Evolutionary conservation across 225 moss, liverwort and hornwort genomes (phyloP), one percentile per base, ranked within the genome.

Genomic region (Ulota crispa): DNA sequence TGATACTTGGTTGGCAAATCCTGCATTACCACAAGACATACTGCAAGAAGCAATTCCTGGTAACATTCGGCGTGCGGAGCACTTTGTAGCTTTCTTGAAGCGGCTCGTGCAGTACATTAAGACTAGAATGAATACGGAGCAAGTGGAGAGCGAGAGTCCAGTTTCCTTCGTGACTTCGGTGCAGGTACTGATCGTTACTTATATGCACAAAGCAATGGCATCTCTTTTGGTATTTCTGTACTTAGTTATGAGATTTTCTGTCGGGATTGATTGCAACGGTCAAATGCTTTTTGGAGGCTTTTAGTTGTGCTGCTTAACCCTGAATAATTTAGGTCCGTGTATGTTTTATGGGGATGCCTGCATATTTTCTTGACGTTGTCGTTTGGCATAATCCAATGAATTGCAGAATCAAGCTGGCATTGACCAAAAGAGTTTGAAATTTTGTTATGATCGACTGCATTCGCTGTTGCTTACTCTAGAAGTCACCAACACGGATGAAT

Each of bases 101-200:
- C 89, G 98, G 43, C 87, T 99, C 60, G 93, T 99, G 76, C 95
- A 95, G 77, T 99, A 99, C 60, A 85, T 99, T 31, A 94, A 87
- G 68, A 88, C 86, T 45, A 92, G 94, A 53, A 89, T 99, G 84
- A 91, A 78, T 47, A 96, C 93, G 20, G 92, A 94, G 82, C 92
- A 93, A 88, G 99, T 99, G 72, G 96, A 99, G 89, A 99, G 96
- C 77, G 96, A 99, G 90, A 94, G 99, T 67, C 96, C 99, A 71
- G 82, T 99, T 71, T 99, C 99, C 34, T 99, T 99, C 70, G 87
- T 99, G 76, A 93, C 83, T 83, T 93, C 98, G 24, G 80, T 98
- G 45, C 90, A 90, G 84, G 90, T 86, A 57, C 43, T 76, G 62
- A 75, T 67, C 76, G 71, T 55, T 67, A 61, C 39, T 55, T 43